Evolutionary conservation across 2,329 filamentous ascomycete genomes (phyloP).

Genomic region (Colletotrichum sp.): DNA sequence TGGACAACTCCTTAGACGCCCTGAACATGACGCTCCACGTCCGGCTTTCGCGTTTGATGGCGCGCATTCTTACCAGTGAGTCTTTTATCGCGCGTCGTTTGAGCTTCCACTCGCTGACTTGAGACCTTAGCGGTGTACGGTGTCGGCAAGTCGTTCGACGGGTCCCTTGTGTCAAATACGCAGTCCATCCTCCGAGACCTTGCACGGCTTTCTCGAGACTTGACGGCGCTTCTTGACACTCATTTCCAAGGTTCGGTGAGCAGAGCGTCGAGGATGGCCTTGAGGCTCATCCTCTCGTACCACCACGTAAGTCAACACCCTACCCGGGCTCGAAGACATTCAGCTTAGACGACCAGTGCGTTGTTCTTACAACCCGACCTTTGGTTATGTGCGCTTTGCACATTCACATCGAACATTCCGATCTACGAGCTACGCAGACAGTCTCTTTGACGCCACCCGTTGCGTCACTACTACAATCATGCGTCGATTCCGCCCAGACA

Average conservation of each 20-base stretch:
- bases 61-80: constrained; percentile 19
- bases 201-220: constrained; percentile 14
- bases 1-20: constrained; percentile 15
- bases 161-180: constrained; percentile 17
- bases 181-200: constrained; percentile 20
- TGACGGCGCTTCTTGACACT: constrained; percentile 14
- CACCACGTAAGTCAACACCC: constrained; percentile 18
- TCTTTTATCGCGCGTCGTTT: accelerated
- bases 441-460: constrained; percentile 14
- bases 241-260: constrained; percentile 22
- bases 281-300: constrained; percentile 25
- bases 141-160: constrained; percentile 21
- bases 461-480: constrained; percentile 16
- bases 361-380: constrained; percentile 19
- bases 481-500: constrained; percentile 22
- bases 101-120: neutral
- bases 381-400: constrained; percentile 29
- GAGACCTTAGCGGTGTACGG: constrained; percentile 12
- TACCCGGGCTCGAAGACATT: accelerated
- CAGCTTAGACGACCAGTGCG: constrained; percentile 1
- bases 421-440: constrained; percentile 1
- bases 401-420: constrained; percentile 26
- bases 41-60: constrained; percentile 19
- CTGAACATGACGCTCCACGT: constrained; percentile 23
- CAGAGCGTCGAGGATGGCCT: constrained; percentile 19